These are phyloP conservation scores for Fragosphaeria purpurea DNA, from an alignment of 2,329 filamentous ascomycete species.

Conservation along the genomic window DNA sequence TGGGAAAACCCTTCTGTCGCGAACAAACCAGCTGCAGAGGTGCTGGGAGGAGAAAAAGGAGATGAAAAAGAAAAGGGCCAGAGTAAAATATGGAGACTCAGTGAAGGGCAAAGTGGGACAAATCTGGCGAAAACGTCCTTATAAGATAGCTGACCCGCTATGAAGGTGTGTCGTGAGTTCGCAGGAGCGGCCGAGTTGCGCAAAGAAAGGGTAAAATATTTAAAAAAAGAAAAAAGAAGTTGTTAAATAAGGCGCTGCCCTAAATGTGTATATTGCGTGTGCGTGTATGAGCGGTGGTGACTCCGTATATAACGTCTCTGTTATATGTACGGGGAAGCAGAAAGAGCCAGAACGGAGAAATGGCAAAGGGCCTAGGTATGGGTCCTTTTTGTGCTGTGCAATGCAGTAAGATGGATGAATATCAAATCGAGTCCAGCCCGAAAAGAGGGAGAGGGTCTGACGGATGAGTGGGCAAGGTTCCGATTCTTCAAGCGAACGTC, in stretches of 20 bases:
- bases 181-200: too few species aligned
- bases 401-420: constrained; percentile 1
- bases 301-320: neutral
- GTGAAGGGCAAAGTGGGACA: too few species aligned
- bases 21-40: constrained; percentile 11
- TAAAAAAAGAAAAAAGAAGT: neutral
- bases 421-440: constrained; percentile 23
- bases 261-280: neutral
- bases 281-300: neutral
- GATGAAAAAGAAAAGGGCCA: neutral
- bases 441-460: constrained; percentile 11
- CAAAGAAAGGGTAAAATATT: neutral
- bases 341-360: neutral
- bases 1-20: neutral
- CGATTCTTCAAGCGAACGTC: constrained; percentile 21
- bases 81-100: too few species aligned
- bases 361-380: neutral
- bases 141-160: too few species aligned
- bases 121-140: too few species aligned
- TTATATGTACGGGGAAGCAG: neutral
- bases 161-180: neutral
- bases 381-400: neutral
- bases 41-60: neutral
- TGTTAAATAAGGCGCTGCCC: constrained; percentile 13
- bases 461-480: constrained; percentile 6